Base-by-base conservation (phyloP, 1,284 basidiomycete genomes). In the Fomitopsis pinicola region DNA sequence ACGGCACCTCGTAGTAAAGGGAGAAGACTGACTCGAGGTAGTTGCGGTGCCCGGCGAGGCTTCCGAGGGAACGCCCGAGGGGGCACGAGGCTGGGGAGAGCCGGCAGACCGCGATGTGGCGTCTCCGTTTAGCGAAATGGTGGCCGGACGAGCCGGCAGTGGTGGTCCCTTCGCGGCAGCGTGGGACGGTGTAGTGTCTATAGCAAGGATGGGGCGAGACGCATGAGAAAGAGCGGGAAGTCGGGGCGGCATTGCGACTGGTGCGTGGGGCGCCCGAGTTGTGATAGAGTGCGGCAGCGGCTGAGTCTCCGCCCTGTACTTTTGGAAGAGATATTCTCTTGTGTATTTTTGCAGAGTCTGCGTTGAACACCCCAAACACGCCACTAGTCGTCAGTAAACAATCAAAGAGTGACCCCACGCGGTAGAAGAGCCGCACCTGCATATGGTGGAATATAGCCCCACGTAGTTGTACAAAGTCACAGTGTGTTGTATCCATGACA, bases 271-370 rank as follows among this genome's bases (percentile, higher is more conserved):
- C 30, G 66, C 62, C 55, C 66, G 66, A 35, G 64, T 80, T 79
- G 42, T 74, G 66, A 63, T 81, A 74, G 62, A 79, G 75, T 64
- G 79, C 76, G 63, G 77, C 76, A 64, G 80, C 75, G 80, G 78
- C 64, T 80, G 77, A 71, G 81, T 83, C 64, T 91, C 88, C 61
- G 73, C 75, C 64, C 82, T 82, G 77, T 87, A 93, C 70, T 87
- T 91, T 69, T 91, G 87, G 67, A 90, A 89, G 61, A 93, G 80
- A 76, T 92, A 91, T 67, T 91, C 88, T 69, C 84, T 82, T 42
- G 91, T 93, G 73, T 92, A 91, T 69, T 88, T 88, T 76, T 89
- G 88, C 65, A 93, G 78, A 55, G 88, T 91, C 89, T 92, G 45
- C 36, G 10, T 71, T 57, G 54, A 38, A 52, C 35, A 28, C 33